Evolutionary conservation across 2,329 filamentous ascomycete species (phyloP).

Genomic region (Scytalidium lignicola): DNA sequence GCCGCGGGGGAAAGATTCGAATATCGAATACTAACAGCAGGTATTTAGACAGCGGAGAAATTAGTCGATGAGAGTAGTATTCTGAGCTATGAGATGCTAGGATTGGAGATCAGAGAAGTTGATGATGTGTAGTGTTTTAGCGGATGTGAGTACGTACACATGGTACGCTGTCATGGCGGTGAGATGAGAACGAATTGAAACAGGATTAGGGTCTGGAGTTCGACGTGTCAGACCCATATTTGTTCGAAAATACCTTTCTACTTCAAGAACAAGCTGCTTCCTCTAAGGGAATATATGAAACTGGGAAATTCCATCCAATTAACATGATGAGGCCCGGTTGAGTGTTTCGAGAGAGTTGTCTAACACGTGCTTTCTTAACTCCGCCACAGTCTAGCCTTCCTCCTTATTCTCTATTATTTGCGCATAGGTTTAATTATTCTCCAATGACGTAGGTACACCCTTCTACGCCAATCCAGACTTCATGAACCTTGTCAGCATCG

Average conservation of each 20-base stretch:
- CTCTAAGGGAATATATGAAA: not conserved
- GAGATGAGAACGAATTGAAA: not conserved
- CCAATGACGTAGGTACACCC: conserved; percentile 67
- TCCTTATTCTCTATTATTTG: conserved; percentile 2
- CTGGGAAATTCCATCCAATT: not conserved
- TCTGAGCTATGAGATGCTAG: conserved; percentile 50
- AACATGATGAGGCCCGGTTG: not conserved
- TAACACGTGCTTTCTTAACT: not conserved
- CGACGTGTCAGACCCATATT: not conserved
- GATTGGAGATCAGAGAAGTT: conserved; percentile 25
- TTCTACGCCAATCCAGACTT: conserved; percentile 62
- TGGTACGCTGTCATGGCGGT: not conserved
- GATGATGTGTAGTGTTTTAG: conserved; percentile 8
- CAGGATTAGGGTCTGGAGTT: not conserved
- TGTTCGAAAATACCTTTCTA: not conserved
- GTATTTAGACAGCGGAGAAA: conserved; percentile 46
- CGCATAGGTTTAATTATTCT: conserved; percentile 33
- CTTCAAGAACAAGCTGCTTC: not conserved
- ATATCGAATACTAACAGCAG: conserved; percentile 56
- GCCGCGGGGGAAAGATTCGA: conserved; percentile 37
- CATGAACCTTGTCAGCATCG: conserved; percentile 56
- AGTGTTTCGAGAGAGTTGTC: not conserved
- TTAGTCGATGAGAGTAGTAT: conserved; percentile 44
- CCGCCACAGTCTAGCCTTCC: not conserved
- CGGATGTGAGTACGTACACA: not conserved